A percentile compares a stretch with the other conserved stretches of the same genome.
Conservation (phyloP, 2,329 filamentous ascomycete genomes). For the Colletotrichum eleusines region DNA sequence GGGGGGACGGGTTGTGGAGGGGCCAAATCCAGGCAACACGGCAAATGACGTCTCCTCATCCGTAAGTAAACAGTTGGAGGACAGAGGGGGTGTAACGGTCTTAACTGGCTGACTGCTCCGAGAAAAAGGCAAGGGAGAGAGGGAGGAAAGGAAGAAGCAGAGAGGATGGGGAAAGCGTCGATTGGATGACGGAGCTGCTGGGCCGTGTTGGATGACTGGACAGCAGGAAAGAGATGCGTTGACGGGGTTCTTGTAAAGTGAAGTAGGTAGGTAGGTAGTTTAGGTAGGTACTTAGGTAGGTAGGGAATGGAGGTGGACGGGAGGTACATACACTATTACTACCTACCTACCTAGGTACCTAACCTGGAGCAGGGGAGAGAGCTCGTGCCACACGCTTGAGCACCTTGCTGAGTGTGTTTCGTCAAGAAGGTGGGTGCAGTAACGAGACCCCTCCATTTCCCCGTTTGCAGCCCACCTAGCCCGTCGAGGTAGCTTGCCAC, state of each 20-base stretch:
- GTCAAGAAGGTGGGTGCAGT: slow-evolving; percentile 23
- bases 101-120: neutral
- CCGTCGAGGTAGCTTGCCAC: neutral
- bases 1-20: slow-evolving; percentile 30
- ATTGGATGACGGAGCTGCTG: neutral
- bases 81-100: neutral
- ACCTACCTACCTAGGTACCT: neutral
- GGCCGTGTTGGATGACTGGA: slow-evolving; percentile 3
- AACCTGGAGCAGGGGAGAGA: slow-evolving; percentile 32
- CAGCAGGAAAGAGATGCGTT: slow-evolving; percentile 6
- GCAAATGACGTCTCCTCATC: slow-evolving; percentile 33
- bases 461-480: slow-evolving; percentile 29
- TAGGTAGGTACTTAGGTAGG: neutral
- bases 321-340: neutral
- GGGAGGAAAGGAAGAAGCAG: neutral
- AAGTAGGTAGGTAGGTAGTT: neutral
- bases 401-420: slow-evolving; percentile 29
- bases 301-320: neutral
- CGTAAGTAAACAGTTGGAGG: slow-evolving; percentile 11
- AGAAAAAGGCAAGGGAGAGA: too few species aligned
- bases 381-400: slow-evolving; percentile 23
- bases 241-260: neutral
- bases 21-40: slow-evolving; percentile 33
- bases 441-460: slow-evolving; percentile 21
- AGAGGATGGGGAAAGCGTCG: neutral